phyloP scores from a whole-genome alignment of 2,329 filamentous ascomycete genomes.

The Cadophora malorum region DNA sequence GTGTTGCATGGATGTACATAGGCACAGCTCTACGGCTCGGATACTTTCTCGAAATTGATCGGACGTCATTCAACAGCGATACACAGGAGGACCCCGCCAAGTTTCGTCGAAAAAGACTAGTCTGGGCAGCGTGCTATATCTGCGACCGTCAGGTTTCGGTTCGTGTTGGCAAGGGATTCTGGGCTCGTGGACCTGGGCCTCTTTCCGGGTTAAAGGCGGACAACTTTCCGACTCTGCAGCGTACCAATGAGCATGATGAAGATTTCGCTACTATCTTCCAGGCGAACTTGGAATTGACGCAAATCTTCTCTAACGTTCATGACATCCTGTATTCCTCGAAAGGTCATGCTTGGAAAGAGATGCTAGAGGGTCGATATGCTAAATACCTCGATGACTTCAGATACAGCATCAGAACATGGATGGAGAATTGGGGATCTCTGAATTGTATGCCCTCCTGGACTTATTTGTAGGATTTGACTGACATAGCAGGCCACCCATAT shows the following conservation, averaged over 20 bases:
- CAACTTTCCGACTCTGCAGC: constrained; percentile 62
- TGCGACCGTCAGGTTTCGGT: constrained; percentile 71
- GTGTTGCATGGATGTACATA: constrained; percentile 79
- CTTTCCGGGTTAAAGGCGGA: constrained; percentile 56
- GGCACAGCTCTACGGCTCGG: constrained; percentile 72
- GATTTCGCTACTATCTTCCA: constrained; percentile 74
- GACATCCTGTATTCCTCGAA: constrained; percentile 77
- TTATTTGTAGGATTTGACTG: constrained; percentile 5
- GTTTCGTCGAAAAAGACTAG: constrained; percentile 68
- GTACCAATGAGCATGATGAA: constrained; percentile 63
- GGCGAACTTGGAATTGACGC: constrained; percentile 72
- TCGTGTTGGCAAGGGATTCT: constrained; percentile 74
- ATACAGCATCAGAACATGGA: constrained; percentile 72
- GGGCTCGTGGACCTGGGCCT: constrained; percentile 75
- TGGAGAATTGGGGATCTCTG: constrained; percentile 70
- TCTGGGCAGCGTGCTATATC: constrained; percentile 72
- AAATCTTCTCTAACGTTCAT: constrained; percentile 76
- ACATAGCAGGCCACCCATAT: constrained; percentile 59
- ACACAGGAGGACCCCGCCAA: constrained; percentile 63
- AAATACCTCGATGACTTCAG: constrained; percentile 79
- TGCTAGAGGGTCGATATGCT: constrained; percentile 74
- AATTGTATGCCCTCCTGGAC: constrained; percentile 56
- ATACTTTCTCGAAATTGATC: constrained; percentile 73
- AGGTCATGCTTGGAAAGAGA: constrained; percentile 71
- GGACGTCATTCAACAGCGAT: constrained; percentile 69